Conservation (phyloP, 345 rosid genomes). For the Citrus sp. region DNA sequence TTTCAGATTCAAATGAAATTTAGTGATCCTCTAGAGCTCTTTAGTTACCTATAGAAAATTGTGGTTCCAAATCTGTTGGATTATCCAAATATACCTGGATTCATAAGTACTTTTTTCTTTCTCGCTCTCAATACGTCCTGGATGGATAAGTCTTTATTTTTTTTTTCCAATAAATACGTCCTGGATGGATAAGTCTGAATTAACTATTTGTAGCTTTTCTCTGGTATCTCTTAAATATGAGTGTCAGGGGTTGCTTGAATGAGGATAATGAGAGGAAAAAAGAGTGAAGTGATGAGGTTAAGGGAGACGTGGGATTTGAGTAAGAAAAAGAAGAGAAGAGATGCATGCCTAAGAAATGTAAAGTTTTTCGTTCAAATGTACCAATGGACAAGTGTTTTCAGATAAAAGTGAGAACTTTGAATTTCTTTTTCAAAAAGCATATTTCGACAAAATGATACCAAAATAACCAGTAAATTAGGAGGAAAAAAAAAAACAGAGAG, state of each 20-base stretch:
- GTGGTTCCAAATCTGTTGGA: neutral
- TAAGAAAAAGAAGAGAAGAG: neutral
- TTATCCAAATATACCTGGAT: neutral
- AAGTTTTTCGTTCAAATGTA: neutral
- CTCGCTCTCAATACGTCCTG: too few species aligned
- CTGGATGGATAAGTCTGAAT: neutral
- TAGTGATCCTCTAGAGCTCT: neutral
- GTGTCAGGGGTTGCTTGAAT: neutral
- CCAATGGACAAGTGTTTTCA: neutral
- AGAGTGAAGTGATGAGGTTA: neutral
- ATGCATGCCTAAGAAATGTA: neutral
- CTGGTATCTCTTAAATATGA: neutral
- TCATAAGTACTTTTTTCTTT: too few species aligned
- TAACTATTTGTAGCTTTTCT: neutral
- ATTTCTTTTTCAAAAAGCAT: neutral
- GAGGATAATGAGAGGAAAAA: neutral
- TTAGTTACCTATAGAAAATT: neutral
- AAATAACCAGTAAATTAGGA: neutral
- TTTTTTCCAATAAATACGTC: too few species aligned
- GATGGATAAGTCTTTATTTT: neutral
- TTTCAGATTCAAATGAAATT: neutral
- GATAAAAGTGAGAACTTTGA: neutral
- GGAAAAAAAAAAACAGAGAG: neutral
- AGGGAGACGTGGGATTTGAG: neutral
- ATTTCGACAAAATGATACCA: neutral